Evolutionary conservation across 75 land plant genomes (phyloP), one percentile per base, ranked within the genome.

Genomic region (Selaginella moellendorffii): DNA sequence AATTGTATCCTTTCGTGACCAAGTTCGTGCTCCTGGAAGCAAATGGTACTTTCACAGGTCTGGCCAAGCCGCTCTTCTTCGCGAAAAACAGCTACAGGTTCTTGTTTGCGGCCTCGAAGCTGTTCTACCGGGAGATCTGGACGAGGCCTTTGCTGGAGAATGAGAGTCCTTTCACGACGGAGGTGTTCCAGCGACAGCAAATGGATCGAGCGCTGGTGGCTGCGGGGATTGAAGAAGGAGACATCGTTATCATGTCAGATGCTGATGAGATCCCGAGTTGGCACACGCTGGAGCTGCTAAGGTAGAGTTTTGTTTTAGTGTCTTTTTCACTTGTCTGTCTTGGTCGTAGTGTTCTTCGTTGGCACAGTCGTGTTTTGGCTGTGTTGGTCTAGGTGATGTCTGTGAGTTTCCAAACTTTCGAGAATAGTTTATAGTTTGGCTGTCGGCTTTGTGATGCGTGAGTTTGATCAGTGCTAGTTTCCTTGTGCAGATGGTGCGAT

Each of bases 181-280:
- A 91, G 68, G 69, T 72, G 10, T 71, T 66, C 54, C 97, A 91
- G 61, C 71, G 97, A 58, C 76, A 78, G 0, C 81, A 77, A 2
- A 65, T 90, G 69, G 85, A 84, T n/a, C 77, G 72, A 23, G 81
- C 82, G 1, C 78, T 90, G 18, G 66, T 65, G 30, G 76, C 75
- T 19, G 83, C 97, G 2, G 97, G 88, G 0, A 82, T 90, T 20
- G 21, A 24, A 1, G 80, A 82, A 27, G 93, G 78, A 53, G 96
- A 90, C 53, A 63, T 90, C 26, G 70, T 90, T 65, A 84, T 90
- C 65, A 90, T 87, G 83, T 82, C 87, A 17, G 97, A 90, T 66
- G 77, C 81, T 0, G 97, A 90, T 71, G 97, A 90, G 66, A 75
- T 90, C 22, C 97, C 97, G 18, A 75, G 74, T 56, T 71, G 76